Evolutionary conservation across 495 filamentous ascomycete genomes (phyloP), one percentile per base, ranked within the genome.

Genomic region (Lepraria neglecta): DNA sequence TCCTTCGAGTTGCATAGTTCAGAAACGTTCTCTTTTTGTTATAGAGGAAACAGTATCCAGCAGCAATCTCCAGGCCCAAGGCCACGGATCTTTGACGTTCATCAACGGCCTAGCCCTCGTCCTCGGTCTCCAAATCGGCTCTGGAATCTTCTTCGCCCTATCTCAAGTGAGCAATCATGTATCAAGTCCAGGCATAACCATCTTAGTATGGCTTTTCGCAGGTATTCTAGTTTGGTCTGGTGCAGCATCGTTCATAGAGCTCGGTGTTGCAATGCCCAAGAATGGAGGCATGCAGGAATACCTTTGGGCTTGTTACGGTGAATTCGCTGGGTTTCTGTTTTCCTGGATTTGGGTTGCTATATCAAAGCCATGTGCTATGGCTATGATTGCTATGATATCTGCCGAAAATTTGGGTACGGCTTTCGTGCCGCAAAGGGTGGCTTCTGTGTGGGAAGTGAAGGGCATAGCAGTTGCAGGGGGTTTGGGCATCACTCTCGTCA

Each of bases 231-330:
- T 73, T 10, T 78, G 75, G 75, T 71, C 77, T 15, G 75, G 77
- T 12, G 76, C 75, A 0, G 71, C 75, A 1, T 74, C 70, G 10
- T 76, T 77, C 63, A 70, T 73, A 43, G 77, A 78, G 58, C 70
- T 78, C 35, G 75, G 77, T 24, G 60, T 72, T 17, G 68, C 65
- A 14, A 59, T 78, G 17, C 77, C 76, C 2, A 58, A 61, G 60
- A 78, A 78, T 59, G 75, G 76, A 12, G 77, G 77, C 6, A 71
- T 74, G 10, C 75, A 77, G 59, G 74, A 77, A 53, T 78, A 78
- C 57, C 68, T 77, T 14, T 60, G 69, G 1, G 24, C 65, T 19
- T 63, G 68, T 33, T 75, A 71, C 56, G 72, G 73, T 14, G 71
- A 75, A 17, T 64, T 69, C 48, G 42, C 66, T 15, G 73, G 69